phyloP scores from a whole-genome alignment of 2,329 filamentous ascomycete genomes.

The Talaromyces sp. region DNA sequence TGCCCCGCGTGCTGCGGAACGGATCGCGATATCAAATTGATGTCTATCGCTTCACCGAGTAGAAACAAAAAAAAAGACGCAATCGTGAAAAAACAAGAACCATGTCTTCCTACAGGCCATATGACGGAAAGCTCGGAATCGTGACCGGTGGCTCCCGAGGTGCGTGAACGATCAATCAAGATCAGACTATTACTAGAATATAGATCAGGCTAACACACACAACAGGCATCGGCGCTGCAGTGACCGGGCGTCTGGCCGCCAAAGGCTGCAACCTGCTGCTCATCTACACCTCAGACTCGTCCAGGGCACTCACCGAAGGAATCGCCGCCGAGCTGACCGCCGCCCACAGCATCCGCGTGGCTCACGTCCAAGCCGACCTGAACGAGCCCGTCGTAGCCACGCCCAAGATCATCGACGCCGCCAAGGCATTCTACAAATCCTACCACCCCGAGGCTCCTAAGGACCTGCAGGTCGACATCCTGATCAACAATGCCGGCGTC shows the following conservation, averaged over 20 bases:
- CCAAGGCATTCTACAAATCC: slow-evolving; percentile 40
- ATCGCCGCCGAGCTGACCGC: slow-evolving; percentile 52
- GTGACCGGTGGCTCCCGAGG: slow-evolving; percentile 76
- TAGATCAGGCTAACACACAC: slow-evolving; percentile 1
- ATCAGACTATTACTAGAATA: not conserved
- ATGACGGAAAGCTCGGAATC: slow-evolving; percentile 69
- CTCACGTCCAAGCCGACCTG: slow-evolving; percentile 68
- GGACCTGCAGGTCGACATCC: slow-evolving; percentile 69
- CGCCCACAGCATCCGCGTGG: slow-evolving; percentile 55
- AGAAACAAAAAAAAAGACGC: not conserved
- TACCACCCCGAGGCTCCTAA: slow-evolving; percentile 35
- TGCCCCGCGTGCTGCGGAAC: not conserved
- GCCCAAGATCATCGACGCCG: slow-evolving; percentile 51
- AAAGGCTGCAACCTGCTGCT: slow-evolving; percentile 67
- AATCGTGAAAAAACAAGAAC: not conserved
- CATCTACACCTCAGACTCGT: slow-evolving; percentile 65
- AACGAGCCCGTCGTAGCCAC: slow-evolving; percentile 56
- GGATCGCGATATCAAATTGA: not conserved
- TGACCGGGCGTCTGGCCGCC: slow-evolving; percentile 63
- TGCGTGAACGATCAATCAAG: slow-evolving; percentile 29
- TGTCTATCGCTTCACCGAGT: not conserved
- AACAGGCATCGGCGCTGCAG: slow-evolving; percentile 67
- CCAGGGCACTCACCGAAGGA: slow-evolving; percentile 46
- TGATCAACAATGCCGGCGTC: slow-evolving; percentile 81
- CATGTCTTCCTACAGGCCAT: slow-evolving; percentile 8